Evolutionary conservation across 495 filamentous ascomycete genomes (phyloP).

Genomic region (Talaromyces nanjingensis): DNA sequence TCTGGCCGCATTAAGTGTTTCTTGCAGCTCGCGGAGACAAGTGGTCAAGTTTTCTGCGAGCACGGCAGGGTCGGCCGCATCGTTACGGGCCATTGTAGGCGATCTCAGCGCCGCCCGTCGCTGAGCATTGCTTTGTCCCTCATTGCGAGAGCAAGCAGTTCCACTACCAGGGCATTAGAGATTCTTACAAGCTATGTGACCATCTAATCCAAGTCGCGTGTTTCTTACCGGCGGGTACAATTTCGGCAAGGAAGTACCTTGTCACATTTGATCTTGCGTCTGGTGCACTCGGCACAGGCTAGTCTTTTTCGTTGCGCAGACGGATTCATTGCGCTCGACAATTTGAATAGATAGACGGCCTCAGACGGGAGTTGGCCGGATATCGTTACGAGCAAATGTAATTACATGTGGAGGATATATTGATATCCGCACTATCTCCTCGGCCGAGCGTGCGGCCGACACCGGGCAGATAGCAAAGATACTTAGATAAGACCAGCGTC

Average conservation of each 20-base stretch:
- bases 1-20: conserved; percentile 17
- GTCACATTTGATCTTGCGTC: conserved; percentile 24
- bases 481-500: too few species aligned
- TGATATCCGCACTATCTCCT: conserved; percentile 1
- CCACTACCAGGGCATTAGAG: neutral
- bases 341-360: neutral
- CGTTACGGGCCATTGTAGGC: neutral
- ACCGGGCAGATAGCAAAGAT: too few species aligned
- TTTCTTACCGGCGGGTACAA: conserved; percentile 15
- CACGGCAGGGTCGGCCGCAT: neutral
- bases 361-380: neutral
- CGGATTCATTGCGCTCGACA: conserved; percentile 2
- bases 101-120: conserved; percentile 11
- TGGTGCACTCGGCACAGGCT: conserved; percentile 18
- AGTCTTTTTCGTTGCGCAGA: conserved; percentile 11
- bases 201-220: neutral
- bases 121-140: neutral
- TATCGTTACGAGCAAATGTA: neutral
- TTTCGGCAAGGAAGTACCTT: conserved; percentile 23
- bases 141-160: conserved; percentile 4
- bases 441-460: neutral
- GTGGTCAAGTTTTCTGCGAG: conserved; percentile 13
- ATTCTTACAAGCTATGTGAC: neutral
- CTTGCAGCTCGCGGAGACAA: conserved; percentile 8
- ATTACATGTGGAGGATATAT: conserved; percentile 4